Evolutionary conservation across 306 rosid species (phyloP).

Genomic region (Pachyrhizus erosus): DNA sequence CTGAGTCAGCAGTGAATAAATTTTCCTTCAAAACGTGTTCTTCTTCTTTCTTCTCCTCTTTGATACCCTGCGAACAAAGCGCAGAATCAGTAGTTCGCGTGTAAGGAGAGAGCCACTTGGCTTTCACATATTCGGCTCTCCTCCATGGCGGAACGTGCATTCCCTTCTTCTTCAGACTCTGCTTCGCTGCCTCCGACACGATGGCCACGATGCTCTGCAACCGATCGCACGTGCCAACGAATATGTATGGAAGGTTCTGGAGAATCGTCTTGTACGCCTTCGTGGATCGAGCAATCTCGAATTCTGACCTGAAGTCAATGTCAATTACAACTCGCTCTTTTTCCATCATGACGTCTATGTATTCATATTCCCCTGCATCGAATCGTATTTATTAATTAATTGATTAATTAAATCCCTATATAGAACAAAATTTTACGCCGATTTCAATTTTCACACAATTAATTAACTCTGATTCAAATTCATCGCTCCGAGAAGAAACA

Average conservation of each 20-base stretch:
- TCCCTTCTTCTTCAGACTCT: conserved; percentile 79
- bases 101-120: conserved; percentile 77
- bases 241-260: conserved; percentile 70
- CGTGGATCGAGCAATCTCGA: conserved; percentile 79
- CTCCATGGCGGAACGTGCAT: conserved; percentile 90
- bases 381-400: not conserved
- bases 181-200: conserved; percentile 81
- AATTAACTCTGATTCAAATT: not conserved
- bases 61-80: not conserved
- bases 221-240: conserved; percentile 72
- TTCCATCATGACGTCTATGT: conserved; percentile 62
- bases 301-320: conserved; percentile 83
- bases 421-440: not conserved
- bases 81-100: conserved; percentile 30
- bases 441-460: not conserved
- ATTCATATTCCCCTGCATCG: conserved; percentile 73
- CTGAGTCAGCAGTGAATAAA: not conserved
- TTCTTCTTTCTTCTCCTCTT: not conserved
- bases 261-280: conserved; percentile 64
- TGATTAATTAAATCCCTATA: not conserved
- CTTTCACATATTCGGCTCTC: conserved; percentile 67
- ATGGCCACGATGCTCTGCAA: conserved; percentile 60
- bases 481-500: too few relatives aligned
- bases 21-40: conserved; percentile 23
- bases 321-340: conserved; percentile 67